Conservation (phyloP, 2,329 filamentous ascomycete species). For the Pseudogymnoascus sp. region DNA sequence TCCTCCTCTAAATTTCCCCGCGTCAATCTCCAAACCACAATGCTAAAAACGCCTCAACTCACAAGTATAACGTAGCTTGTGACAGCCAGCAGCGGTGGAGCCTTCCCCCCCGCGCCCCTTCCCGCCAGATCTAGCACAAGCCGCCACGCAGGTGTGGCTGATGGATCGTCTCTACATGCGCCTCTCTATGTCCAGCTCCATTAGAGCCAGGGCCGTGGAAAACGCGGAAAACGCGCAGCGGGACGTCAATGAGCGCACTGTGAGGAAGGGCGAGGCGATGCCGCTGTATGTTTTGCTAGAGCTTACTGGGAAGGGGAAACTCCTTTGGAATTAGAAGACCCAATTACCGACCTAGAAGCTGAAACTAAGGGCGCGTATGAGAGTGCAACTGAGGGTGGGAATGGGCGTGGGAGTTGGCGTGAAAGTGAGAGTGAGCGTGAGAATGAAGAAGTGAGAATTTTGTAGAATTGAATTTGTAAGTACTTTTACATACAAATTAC, state of each 20-base stretch:
- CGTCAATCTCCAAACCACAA: not conserved
- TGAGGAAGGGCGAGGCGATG: conserved; percentile 47
- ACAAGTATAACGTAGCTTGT: not conserved
- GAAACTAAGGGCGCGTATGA: too few relatives aligned
- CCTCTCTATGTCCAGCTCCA: conserved; percentile 35
- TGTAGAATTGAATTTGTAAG: too few relatives aligned
- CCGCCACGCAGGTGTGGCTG: not conserved
- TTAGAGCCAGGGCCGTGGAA: conserved; percentile 52
- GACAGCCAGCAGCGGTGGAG: not conserved
- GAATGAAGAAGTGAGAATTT: too few relatives aligned
- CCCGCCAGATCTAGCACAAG: not conserved
- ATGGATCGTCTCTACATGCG: conserved; percentile 30
- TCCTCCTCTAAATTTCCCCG: not conserved
- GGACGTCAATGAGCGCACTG: conserved; percentile 52
- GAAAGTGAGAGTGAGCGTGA: too few relatives aligned
- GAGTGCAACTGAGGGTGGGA: too few relatives aligned
- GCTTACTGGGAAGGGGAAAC: conserved; percentile 66
- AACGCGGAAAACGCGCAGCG: conserved; percentile 64
- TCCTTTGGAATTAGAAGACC: too few relatives aligned
- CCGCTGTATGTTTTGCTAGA: conserved; percentile 61
- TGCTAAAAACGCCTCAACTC: not conserved
- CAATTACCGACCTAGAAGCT: too few relatives aligned
- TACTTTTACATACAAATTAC: too few relatives aligned
- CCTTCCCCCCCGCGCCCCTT: not conserved
- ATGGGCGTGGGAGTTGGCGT: too few relatives aligned